phyloP scores from a whole-genome alignment of 176 grass and related monocot genomes.

The Themeda triandra region DNA sequence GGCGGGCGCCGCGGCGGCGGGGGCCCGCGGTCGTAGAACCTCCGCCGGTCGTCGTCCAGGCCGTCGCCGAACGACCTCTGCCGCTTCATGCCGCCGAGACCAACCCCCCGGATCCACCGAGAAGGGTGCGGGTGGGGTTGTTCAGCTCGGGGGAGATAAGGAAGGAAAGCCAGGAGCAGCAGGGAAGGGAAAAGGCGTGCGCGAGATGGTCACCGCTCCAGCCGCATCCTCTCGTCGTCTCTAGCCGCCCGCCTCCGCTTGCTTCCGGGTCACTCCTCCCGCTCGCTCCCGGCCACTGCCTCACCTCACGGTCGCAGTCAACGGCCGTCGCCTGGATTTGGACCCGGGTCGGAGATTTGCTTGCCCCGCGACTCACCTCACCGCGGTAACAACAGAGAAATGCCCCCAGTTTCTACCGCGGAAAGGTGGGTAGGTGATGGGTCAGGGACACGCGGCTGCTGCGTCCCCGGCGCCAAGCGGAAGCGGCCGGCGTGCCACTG shows the following conservation, averaged over 20 bases:
- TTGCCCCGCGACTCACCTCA: background rate
- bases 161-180: slow-evolving; percentile 27
- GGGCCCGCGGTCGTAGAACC: slow-evolving; percentile 40
- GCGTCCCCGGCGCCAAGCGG: background rate
- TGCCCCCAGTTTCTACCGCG: background rate
- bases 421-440: too few species aligned
- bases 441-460: background rate
- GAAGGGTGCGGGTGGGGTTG: background rate
- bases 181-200: slow-evolving; percentile 52
- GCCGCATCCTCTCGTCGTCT: slow-evolving; percentile 12
- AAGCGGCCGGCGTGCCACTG: background rate
- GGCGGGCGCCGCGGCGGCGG: slow-evolving; percentile 29
- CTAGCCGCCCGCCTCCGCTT: slow-evolving; percentile 11
- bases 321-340: slow-evolving; percentile 58
- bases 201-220: slow-evolving; percentile 39
- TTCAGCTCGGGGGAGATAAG: slow-evolving; percentile 26
- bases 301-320: slow-evolving; percentile 45
- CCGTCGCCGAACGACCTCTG: slow-evolving; percentile 78
- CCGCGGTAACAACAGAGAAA: background rate
- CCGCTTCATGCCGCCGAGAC: slow-evolving; percentile 69
- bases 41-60: slow-evolving; percentile 48
- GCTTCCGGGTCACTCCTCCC: slow-evolving; percentile 30
- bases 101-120: slow-evolving; percentile 16
- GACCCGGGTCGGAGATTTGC: slow-evolving; percentile 29
- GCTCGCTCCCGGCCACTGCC: slow-evolving; percentile 36